Conservation (phyloP, 768 basidiomycete genomes). For the Leccinum disarticulatum region DNA sequence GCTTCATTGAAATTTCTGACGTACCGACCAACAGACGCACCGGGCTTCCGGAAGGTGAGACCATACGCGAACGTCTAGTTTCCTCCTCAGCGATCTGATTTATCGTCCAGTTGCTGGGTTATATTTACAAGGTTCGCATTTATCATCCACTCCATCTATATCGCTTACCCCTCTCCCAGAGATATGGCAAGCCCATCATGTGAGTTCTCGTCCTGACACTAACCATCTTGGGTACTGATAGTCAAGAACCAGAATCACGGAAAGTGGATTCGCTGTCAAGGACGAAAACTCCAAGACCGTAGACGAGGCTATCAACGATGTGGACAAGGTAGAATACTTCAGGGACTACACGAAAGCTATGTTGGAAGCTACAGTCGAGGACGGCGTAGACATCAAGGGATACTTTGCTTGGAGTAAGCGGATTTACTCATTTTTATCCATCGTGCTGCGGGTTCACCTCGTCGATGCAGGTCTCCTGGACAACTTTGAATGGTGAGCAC, state of each 20-base stretch:
- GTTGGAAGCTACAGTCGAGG: slow-evolving; percentile 56
- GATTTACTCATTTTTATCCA: background rate
- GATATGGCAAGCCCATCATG: slow-evolving; percentile 59
- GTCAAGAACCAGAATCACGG: slow-evolving; percentile 51
- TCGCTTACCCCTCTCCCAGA: slow-evolving; percentile 24
- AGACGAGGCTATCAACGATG: slow-evolving; percentile 57
- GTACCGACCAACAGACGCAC: slow-evolving; percentile 44
- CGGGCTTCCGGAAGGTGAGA: slow-evolving; percentile 63
- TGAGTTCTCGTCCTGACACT: slow-evolving; percentile 27
- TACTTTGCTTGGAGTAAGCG: slow-evolving; percentile 75
- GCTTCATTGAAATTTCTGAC: background rate
- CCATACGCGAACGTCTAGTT: background rate
- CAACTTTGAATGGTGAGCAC: slow-evolving; percentile 66
- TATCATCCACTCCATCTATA: background rate
- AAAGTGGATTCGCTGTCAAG: slow-evolving; percentile 76
- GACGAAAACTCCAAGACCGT: slow-evolving; percentile 55
- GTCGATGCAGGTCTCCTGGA: slow-evolving; percentile 56
- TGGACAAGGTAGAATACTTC: slow-evolving; percentile 68
- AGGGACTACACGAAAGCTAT: slow-evolving; percentile 56
- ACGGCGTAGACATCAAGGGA: slow-evolving; percentile 63
- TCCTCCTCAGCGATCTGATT: background rate
- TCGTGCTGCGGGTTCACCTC: background rate
- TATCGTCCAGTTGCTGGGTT: slow-evolving; percentile 53
- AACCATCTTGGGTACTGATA: background rate
- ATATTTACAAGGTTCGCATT: slow-evolving; percentile 60